Evolutionary conservation across 176 grass and related monocot species (phyloP).

Genomic region (Bonia amplexicaulis): DNA sequence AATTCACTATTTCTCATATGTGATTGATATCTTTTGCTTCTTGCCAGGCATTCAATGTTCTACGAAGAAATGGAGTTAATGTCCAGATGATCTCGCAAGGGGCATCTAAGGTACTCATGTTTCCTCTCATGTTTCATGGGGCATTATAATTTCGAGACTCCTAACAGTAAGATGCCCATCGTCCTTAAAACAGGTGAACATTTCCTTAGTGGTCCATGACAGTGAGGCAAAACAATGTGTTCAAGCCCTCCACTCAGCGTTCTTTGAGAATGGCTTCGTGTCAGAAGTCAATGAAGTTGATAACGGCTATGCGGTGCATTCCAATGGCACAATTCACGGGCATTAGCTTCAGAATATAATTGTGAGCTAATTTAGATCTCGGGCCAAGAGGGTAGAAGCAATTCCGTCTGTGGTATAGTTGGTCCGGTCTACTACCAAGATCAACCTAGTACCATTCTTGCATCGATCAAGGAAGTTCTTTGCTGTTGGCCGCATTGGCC

Average conservation of each 20-base stretch:
- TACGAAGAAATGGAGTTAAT: conserved; percentile 47
- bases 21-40: neutral
- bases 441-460: neutral
- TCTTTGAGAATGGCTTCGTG: conserved; percentile 54
- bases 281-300: conserved; percentile 29
- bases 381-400: neutral
- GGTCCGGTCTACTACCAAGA: neutral
- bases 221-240: conserved; percentile 53
- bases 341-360: neutral
- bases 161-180: neutral
- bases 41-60: conserved; percentile 50
- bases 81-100: conserved; percentile 78
- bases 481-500: neutral
- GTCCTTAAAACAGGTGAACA: conserved; percentile 47
- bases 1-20: neutral
- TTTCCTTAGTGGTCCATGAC: conserved; percentile 59
- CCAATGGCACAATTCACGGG: neutral
- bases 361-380: neutral
- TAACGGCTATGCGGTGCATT: neutral
- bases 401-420: neutral
- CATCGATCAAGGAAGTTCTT: too few relatives aligned
- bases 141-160: neutral
- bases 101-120: conserved; percentile 50
- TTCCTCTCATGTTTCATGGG: neutral
- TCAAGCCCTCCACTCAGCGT: conserved; percentile 49